These are phyloP conservation scores for Epithele typhae DNA, from an alignment of 768 basidiomycete genomes.

Conservation along the genomic window DNA sequence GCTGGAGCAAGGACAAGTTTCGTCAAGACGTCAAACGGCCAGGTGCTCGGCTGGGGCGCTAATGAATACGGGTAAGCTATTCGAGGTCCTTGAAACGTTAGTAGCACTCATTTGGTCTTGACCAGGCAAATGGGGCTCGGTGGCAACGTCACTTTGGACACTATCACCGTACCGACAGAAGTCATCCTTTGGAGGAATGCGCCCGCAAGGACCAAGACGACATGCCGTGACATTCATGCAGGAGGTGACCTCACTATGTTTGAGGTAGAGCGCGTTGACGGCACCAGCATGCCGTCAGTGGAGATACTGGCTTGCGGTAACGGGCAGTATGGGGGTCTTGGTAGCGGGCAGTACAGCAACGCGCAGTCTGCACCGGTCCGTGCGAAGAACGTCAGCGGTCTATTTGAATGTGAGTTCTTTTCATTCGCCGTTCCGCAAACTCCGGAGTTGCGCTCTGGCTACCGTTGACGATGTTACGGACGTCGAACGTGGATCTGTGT, in stretches of 20 bases:
- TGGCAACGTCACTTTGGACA: conserved; percentile 52
- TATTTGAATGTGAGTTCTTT: conserved; percentile 73
- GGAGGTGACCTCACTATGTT: conserved; percentile 80
- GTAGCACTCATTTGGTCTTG: not conserved
- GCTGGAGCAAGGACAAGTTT: conserved; percentile 74
- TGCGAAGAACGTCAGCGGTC: conserved; percentile 76
- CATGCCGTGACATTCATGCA: conserved; percentile 53
- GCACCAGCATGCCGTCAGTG: conserved; percentile 32
- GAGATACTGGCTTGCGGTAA: conserved; percentile 77
- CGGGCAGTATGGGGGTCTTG: conserved; percentile 79
- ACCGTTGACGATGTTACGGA: too few relatives aligned
- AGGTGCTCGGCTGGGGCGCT: conserved; percentile 85
- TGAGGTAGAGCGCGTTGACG: conserved; percentile 53
- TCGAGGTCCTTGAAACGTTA: not conserved
- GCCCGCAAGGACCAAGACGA: conserved; percentile 45
- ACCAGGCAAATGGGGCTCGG: conserved; percentile 80
- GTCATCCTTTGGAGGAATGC: conserved; percentile 64
- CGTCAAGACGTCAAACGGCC: conserved; percentile 59
- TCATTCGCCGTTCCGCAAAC: too few relatives aligned
- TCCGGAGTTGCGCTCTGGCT: too few relatives aligned
- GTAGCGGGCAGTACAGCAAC: conserved; percentile 61
- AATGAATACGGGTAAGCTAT: conserved; percentile 73
- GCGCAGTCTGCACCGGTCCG: conserved; percentile 67
- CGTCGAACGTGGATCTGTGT: too few relatives aligned
- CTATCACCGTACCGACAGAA: conserved; percentile 81